Percentiles rank a stretch among this genome's conserved stretches.
Conservation (phyloP, 1,284 basidiomycete genomes). For the Testicularia cyperi region DNA sequence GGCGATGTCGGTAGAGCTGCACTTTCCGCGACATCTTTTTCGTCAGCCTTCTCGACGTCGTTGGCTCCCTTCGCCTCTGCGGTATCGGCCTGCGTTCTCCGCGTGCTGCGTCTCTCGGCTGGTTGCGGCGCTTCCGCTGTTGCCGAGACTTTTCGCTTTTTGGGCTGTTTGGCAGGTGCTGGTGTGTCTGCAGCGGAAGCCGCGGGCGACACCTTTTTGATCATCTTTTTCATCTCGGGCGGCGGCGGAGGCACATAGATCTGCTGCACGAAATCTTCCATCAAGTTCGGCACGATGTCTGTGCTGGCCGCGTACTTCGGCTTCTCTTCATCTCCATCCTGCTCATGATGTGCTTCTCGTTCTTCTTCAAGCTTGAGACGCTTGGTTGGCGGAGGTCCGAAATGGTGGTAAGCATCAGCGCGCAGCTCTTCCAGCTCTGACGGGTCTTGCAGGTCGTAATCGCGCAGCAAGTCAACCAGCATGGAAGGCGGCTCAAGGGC, state of each 20-base stretch:
- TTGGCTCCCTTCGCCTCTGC: no score
- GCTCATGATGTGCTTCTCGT: not conserved
- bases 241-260: constrained; percentile 17
- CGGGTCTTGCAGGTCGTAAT: constrained; percentile 17
- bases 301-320: no score
- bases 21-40: no score
- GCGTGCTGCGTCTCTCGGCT: constrained; percentile 17
- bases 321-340: not conserved
- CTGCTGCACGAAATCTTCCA: constrained; percentile 41
- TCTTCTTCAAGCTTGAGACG: constrained; percentile 19
- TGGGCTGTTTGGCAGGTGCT: constrained; percentile 3
- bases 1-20: no score
- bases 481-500: constrained; percentile 37
- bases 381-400: constrained; percentile 11
- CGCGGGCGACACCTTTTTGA: not conserved
- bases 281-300: constrained; percentile 20
- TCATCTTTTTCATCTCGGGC: not conserved
- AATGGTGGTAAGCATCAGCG: constrained; percentile 17
- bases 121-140: constrained; percentile 4
- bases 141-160: constrained; percentile 15
- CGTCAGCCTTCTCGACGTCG: no score
- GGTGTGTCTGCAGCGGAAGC: not conserved
- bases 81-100: constrained; percentile 6
- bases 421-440: constrained; percentile 11
- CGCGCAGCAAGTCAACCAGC: constrained; percentile 31